Conservation (phyloP, 2,329 filamentous ascomycete species). For the Colletotrichum neosansevieriae region DNA sequence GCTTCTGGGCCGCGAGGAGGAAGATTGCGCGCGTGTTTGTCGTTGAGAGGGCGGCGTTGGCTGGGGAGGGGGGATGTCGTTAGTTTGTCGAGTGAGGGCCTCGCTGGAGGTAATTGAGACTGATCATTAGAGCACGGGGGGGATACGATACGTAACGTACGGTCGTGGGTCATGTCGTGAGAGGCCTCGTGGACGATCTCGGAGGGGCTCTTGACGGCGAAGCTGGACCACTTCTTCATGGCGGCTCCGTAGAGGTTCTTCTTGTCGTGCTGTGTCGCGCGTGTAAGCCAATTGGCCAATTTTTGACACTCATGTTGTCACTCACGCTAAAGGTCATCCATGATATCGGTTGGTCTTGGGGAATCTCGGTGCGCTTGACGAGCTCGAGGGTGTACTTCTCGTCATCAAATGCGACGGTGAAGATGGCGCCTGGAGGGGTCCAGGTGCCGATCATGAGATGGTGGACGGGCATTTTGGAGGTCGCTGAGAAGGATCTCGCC, state of each 20-base stretch:
- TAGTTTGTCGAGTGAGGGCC: background rate
- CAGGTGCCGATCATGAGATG: conserved; percentile 94
- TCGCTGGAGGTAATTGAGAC: background rate
- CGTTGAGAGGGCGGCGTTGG: conserved; percentile 73
- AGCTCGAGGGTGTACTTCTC: conserved; percentile 79
- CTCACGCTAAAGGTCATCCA: conserved; percentile 93
- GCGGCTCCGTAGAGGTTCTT: conserved; percentile 90
- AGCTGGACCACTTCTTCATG: conserved; percentile 95
- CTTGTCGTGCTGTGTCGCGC: conserved; percentile 73
- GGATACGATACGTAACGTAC: conserved; percentile 57
- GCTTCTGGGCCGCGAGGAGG: conserved; percentile 80
- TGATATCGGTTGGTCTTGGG: conserved; percentile 87
- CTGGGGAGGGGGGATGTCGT: conserved; percentile 53
- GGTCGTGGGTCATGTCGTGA: conserved; percentile 80
- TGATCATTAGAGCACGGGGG: background rate
- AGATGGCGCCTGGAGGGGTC: conserved; percentile 90
- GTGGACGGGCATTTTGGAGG: conserved; percentile 76
- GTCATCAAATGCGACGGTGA: conserved; percentile 89
- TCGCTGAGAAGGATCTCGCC: conserved; percentile 23
- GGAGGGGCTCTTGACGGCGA: conserved; percentile 78
- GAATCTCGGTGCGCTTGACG: conserved; percentile 84
- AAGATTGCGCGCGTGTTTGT: conserved; percentile 93
- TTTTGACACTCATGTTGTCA: conserved; percentile 18
- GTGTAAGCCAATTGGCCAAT: conserved; percentile 40
- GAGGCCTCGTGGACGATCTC: conserved; percentile 82